phyloP scores from a whole-genome alignment of 305 asterid species.

The Fraxinus albicans region DNA sequence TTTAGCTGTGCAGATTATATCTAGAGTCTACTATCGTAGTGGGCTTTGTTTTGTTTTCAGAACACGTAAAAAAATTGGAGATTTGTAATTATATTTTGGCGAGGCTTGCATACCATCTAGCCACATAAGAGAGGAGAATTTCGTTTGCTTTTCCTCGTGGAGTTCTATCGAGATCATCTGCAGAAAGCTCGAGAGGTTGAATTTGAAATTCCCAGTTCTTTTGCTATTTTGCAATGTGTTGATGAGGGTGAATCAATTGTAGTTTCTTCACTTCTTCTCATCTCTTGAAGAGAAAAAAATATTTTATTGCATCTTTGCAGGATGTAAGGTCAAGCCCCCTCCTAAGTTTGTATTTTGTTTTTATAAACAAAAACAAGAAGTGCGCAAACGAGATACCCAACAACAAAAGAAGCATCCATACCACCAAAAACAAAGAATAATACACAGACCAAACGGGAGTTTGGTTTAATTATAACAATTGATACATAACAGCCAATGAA shows the following conservation, averaged over 20 bases:
- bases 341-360: too few relatives aligned
- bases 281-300: too few relatives aligned
- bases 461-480: background rate
- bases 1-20: background rate
- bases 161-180: background rate
- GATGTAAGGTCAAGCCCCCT: too few relatives aligned
- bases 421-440: background rate
- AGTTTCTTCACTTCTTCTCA: too few relatives aligned
- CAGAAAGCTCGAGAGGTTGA: background rate
- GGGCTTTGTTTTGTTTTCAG: constrained; percentile 59
- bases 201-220: background rate
- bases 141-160: background rate
- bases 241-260: too few relatives aligned
- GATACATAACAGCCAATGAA: background rate
- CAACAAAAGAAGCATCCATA: background rate
- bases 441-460: background rate
- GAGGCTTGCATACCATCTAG: background rate
- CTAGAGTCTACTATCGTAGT: constrained; percentile 70
- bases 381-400: background rate
- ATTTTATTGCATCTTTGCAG: background rate
- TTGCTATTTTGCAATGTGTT: background rate
- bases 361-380: background rate
- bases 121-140: background rate
- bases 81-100: background rate
- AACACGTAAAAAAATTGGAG: constrained; percentile 6